Base-by-base conservation (phyloP, 352 stramenopile species). In the Pythium rishiriense region DNA sequence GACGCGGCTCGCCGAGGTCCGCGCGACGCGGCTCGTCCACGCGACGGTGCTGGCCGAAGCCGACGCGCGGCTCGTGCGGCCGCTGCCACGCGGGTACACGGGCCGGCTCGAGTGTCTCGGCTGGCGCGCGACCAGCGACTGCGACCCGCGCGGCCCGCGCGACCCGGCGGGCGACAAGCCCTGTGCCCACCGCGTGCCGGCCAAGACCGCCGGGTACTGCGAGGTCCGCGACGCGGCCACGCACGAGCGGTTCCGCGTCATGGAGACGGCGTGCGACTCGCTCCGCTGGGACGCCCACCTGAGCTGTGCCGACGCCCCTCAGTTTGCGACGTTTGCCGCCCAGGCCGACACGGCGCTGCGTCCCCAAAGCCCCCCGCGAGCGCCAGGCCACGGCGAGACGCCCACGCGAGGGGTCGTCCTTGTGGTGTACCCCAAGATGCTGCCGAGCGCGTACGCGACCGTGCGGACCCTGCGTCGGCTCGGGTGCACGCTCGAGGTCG, bases 321-420 rank as follows among this genome's bases (percentile, higher is more conserved):
- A 87, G 51, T 91, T 93, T 58, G 74, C 82, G 4, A 88, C 91
- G 63, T 91, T 90, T 64, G 66, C 67, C 0, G 24, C 78, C n/a
- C 48, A 62, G 24, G 70, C 74, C 24, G 59, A 80, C 14, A 58
- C 65, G 11, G 71, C 81, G 29, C 62, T 81, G 22, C 43, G 14
- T 15, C 42, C 21, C 11, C 29, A 26, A 37, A 45, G 12, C 14
- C n/a, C n/a, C n/a, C n/a, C 50, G 25, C 11, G n/a, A 9, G 9
- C 26, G 6, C 26, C 33, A 37, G 35, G n/a, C 31, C 9, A 10
- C 39, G n/a, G 25, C 24, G 19, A 19, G 1, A 28, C 17, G 37
- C 58, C 71, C 28, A 48, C 65, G 19, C 26, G 24, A 21, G 84
- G 82, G 19, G 88, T 91, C 43, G 75, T 89, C 48, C 81, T 91